These are phyloP conservation scores for Aspergillus candidus DNA, from an alignment of 2,329 filamentous ascomycete genomes.

Conservation along the genomic window DNA sequence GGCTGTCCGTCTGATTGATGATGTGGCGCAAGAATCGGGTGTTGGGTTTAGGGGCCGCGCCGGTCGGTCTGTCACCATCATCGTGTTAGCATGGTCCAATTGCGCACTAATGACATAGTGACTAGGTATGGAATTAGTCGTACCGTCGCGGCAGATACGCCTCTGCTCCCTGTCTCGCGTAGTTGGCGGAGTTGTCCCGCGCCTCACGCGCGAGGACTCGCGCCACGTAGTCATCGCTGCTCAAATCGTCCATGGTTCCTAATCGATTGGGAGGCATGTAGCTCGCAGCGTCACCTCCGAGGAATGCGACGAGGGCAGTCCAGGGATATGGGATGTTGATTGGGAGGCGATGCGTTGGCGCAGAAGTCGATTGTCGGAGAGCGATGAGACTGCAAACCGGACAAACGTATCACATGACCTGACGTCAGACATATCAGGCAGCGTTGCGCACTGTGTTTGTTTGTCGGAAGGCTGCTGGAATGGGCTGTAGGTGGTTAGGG, in stretches of 20 bases:
- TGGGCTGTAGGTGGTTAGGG: too few relatives aligned
- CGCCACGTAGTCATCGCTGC: constrained; percentile 59
- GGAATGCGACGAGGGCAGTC: too few relatives aligned
- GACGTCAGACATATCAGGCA: too few relatives aligned
- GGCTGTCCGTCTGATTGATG: constrained; percentile 77
- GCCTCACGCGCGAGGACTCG: constrained; percentile 75
- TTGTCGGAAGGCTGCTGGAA: too few relatives aligned
- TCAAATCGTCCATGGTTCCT: constrained; percentile 42
- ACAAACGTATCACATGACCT: too few relatives aligned
- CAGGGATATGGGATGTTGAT: not conserved
- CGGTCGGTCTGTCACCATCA: constrained; percentile 48
- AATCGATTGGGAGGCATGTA: constrained; percentile 21
- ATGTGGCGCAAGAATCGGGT: constrained; percentile 83
- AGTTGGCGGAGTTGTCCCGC: constrained; percentile 63
- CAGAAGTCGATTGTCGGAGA: not conserved
- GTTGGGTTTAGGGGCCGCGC: constrained; percentile 76
- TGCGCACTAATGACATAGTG: not conserved
- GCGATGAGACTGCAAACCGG: too few relatives aligned
- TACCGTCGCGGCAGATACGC: constrained; percentile 56
- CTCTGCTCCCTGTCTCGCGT: constrained; percentile 67
- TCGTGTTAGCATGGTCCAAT: not conserved
- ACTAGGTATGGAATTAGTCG: constrained; percentile 12
- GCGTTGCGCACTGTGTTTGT: too few relatives aligned
- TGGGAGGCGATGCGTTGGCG: not conserved
- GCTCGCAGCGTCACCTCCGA: too few relatives aligned